phyloP scores from a whole-genome alignment of 2,329 filamentous ascomycete genomes.

The Alternaria gansuensis region DNA sequence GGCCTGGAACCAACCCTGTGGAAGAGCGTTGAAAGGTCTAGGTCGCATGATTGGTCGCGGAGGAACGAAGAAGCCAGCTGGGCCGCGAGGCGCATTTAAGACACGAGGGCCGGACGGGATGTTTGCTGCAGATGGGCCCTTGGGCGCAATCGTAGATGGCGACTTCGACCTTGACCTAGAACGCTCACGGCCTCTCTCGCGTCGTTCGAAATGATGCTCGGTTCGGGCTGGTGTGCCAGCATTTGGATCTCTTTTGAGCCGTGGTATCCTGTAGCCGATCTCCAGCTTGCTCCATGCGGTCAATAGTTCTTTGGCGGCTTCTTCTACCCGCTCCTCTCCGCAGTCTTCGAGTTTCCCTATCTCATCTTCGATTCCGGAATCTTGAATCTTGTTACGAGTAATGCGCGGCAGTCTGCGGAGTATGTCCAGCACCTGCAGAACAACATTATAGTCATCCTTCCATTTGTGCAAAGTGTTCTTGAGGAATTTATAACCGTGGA shows the following conservation, averaged over 20 bases:
- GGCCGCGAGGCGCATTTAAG: slow-evolving; percentile 66
- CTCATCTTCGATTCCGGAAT: slow-evolving; percentile 90
- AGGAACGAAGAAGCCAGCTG: slow-evolving; percentile 57
- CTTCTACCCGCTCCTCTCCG: slow-evolving; percentile 77
- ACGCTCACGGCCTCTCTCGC: slow-evolving; percentile 60
- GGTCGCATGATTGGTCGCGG: slow-evolving; percentile 59
- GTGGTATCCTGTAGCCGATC: slow-evolving; percentile 89
- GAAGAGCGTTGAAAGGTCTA: slow-evolving; percentile 70
- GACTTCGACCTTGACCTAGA: slow-evolving; percentile 61
- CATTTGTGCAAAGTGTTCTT: slow-evolving; percentile 87
- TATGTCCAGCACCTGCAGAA: slow-evolving; percentile 88
- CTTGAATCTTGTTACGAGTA: slow-evolving; percentile 95
- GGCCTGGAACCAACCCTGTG: slow-evolving; percentile 85
- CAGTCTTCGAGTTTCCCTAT: slow-evolving; percentile 73
- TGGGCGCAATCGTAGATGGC: slow-evolving; percentile 52
- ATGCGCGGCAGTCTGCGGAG: slow-evolving; percentile 87
- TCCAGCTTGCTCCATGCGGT: slow-evolving; percentile 90
- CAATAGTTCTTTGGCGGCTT: slow-evolving; percentile 74
- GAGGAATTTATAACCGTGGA: slow-evolving; percentile 96
- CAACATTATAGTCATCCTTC: slow-evolving; percentile 87
- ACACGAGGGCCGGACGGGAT: slow-evolving; percentile 58
- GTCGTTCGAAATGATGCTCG: slow-evolving; percentile 69
- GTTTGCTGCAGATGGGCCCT: slow-evolving; percentile 52
- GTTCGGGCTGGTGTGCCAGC: slow-evolving; percentile 51
- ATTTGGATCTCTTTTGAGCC: slow-evolving; percentile 83